Conservation (phyloP, 495 filamentous ascomycete species). For the Lasiosphaeria hispida region DNA sequence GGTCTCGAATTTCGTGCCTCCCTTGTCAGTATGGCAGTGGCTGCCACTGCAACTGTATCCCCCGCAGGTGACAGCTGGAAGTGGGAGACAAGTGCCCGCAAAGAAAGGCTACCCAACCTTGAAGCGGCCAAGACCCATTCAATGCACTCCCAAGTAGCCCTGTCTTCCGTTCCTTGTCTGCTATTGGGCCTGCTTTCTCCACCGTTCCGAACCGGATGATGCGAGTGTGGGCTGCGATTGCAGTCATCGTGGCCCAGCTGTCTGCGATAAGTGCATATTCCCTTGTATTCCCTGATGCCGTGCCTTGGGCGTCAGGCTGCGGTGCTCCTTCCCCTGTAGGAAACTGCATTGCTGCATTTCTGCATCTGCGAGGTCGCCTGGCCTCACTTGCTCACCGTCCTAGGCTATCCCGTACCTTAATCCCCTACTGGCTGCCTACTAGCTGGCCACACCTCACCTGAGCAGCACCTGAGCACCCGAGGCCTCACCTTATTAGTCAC, state of each 20-base stretch:
- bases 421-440: not conserved
- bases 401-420: too few relatives aligned
- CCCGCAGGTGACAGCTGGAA: not conserved
- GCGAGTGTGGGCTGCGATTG: conserved; percentile 22
- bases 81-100: not conserved
- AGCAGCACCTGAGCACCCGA: not conserved
- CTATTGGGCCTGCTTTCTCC: conserved; percentile 6
- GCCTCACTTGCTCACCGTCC: too few relatives aligned
- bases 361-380: too few relatives aligned
- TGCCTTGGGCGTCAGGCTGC: too few relatives aligned
- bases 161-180: not conserved
- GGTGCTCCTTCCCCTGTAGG: not conserved
- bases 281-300: too few relatives aligned
- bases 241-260: conserved; percentile 14
- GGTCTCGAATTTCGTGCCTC: not conserved
- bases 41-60: not conserved
- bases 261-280: not conserved
- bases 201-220: conserved; percentile 22
- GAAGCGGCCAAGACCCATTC: conserved; percentile 13
- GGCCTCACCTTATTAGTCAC: conserved; percentile 5
- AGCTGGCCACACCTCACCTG: not conserved
- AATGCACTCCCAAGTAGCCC: conserved; percentile 21
- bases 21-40: not conserved
- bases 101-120: not conserved
- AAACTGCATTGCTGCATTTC: too few relatives aligned